Base-by-base conservation (phyloP, 1,284 basidiomycete genomes). In the Irpex rosettiformis region DNA sequence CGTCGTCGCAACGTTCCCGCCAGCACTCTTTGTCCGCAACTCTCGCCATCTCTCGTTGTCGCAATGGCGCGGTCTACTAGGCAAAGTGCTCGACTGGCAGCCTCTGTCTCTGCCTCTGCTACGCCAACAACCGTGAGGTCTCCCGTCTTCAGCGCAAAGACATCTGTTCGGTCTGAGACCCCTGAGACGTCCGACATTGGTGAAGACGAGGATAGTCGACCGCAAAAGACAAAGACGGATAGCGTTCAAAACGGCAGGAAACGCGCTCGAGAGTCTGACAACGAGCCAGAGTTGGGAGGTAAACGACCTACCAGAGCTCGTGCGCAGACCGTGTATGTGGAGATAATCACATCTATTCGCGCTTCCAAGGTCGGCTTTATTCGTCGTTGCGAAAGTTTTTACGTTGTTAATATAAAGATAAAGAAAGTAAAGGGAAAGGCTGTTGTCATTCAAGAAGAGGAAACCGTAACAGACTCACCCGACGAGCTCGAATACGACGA, bases 131-230 rank as follows among this genome's bases (percentile, higher is more conserved):
- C 72, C 13, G 66, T 62, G 42, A 71, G 61, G 25, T 72, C 82
- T 16, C 76, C 80, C 27, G 62, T 77, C 47, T 79, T 82, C 68
- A 81, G 79, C 65, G 70, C 76, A 16, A 71, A 69, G 63, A 71
- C 73, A 13, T 73, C 76, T 24, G 64, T 65, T 6, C 69, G 74
- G 58, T 61, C 60, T 10, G 67, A 67, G 55, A 79, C 80, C 62
- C 78, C 78, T 67, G 69, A 70, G 42, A 78, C 78, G 28, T 80
- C 77, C 42, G 75, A 66, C 58, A 63, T 71, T 47, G 77, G 73
- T 21, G 64, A 67, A 48, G 67, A 66, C 49, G 59, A 45, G n/a
- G 33, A 63, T 60, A 25, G 64, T 65, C 56, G 62, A 47, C 51
- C 11, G 49, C 49, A 28, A 54, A 52, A 25, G 25, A 43, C 57